Base-by-base conservation (phyloP, 208 protist genomes). In the Leishmania major region DNA sequence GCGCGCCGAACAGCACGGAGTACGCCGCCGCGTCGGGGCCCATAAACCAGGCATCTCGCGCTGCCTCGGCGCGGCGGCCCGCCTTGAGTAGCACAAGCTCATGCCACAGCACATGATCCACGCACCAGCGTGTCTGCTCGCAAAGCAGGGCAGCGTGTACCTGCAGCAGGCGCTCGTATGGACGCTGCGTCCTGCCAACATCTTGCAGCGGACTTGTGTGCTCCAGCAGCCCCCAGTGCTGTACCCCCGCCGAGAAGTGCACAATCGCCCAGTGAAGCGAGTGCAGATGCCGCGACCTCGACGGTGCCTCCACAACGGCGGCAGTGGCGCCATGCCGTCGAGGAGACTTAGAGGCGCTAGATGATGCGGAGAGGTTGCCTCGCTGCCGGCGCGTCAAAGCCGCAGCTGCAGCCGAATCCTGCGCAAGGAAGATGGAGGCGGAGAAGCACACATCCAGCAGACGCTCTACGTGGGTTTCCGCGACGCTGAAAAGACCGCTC, bases 181-280 rank as follows among this genome's bases (percentile, higher is more conserved):
- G 80, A 25, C 55, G 69, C 19, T 77, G 76, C 17, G 82, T 90
- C 37, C 73, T 70, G 19, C 45, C 83, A 17, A 77, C 79, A 86
- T 40, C 80, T 62, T 85, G 80, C 66, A 95, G 81, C 0, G 82
- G 73, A 6, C 84, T 81, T 8, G 79, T 88, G 84, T 95, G 91
- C 45, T 90, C 78, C 43, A 90, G 71, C 74, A 97, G 85, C 35
- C 89, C 91, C 92, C 94, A 97, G 49, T 75, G 66, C 43, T 66
- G 81, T 67, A 94, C 88, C 64, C 86, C 94, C 0, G 85, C 85
- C 0, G 77, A 85, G 79, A 90, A 97, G 79, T 97, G 94, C 57
- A 92, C 85, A 3, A 91, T 74, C 28, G 91, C 89, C 85, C 91
- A 95, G 64, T 93, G 90, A 2, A 97, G 78, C 37, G 87, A 91